Evolutionary conservation across 2,329 filamentous ascomycete species (phyloP).

Genomic region (Trichoderma koningiopsis): DNA sequence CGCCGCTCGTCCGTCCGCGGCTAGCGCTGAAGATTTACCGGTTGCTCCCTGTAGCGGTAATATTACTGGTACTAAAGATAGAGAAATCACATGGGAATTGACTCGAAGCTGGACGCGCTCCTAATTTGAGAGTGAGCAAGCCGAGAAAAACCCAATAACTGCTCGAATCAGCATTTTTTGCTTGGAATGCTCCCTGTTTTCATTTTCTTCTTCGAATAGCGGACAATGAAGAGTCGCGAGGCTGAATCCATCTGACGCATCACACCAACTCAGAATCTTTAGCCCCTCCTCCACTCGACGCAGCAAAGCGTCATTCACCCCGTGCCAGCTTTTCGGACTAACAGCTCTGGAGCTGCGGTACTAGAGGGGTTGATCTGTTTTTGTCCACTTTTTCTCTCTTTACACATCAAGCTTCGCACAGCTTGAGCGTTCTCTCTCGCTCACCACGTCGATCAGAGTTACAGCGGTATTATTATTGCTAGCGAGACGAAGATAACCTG

Average conservation of each 20-base stretch:
- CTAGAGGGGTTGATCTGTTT: constrained; percentile 9
- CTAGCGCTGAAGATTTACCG: neutral
- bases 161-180: neutral
- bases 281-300: constrained; percentile 19
- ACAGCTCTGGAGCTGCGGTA: constrained; percentile 13
- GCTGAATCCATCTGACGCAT: neutral
- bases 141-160: neutral
- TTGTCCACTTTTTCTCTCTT: constrained; percentile 11
- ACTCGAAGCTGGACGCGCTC: neutral
- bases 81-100: neutral
- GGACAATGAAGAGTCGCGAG: neutral
- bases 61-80: neutral
- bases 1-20: constrained; percentile 17
- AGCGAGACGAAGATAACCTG: neutral
- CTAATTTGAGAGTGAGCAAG: neutral
- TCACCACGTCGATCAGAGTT: neutral
- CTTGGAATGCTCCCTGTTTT: neutral
- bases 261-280: neutral
- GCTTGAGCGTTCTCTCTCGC: neutral
- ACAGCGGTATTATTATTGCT: neutral
- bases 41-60: neutral
- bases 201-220: neutral
- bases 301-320: constrained; percentile 14
- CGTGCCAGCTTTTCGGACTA: constrained; percentile 8
- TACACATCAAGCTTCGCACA: neutral